Evolutionary conservation across 495 filamentous ascomycete genomes (phyloP).

Genomic region (Lasiosphaeris hirsuta): DNA sequence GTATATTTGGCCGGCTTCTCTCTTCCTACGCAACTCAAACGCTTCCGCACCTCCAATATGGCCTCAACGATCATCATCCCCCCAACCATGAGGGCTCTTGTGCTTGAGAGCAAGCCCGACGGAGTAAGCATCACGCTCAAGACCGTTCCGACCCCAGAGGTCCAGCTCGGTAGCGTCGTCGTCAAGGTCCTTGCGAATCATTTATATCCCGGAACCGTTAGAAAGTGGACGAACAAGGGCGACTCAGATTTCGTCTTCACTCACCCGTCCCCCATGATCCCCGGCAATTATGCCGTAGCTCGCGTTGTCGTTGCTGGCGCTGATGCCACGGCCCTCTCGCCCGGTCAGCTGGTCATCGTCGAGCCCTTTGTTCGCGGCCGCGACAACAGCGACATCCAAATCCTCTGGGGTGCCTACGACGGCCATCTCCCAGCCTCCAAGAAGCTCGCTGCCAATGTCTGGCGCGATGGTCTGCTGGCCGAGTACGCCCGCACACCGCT

Average conservation of each 20-base stretch:
- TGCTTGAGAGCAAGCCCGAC: conserved; percentile 6
- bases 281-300: conserved; percentile 37
- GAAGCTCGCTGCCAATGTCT: conserved; percentile 33
- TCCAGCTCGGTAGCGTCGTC: conserved; percentile 36
- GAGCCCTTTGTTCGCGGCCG: conserved; percentile 43
- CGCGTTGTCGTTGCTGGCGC: conserved; percentile 44
- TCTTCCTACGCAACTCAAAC: too few relatives aligned
- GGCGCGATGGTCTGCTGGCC: conserved; percentile 39
- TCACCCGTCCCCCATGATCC: conserved; percentile 26
- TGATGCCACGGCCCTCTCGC: conserved; percentile 40
- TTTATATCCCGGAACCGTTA: conserved; percentile 27
- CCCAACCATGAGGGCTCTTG: conserved; percentile 19
- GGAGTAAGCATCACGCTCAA: conserved; percentile 15
- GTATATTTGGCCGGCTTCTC: too few relatives aligned
- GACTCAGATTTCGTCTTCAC: conserved; percentile 25
- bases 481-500: conserved; percentile 43
- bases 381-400: conserved; percentile 38
- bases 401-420: conserved; percentile 35
- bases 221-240: conserved; percentile 19
- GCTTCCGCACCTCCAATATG: too few relatives aligned
- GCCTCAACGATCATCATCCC: conserved; percentile 3
- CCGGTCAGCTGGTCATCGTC: conserved; percentile 47
- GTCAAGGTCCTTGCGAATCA: conserved; percentile 33
- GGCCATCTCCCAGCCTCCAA: conserved; percentile 10
- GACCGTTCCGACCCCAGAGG: conserved; percentile 23